Evolutionary conservation across 345 rosid species (phyloP).

Genomic region (Abelmoschus esculentus): DNA sequence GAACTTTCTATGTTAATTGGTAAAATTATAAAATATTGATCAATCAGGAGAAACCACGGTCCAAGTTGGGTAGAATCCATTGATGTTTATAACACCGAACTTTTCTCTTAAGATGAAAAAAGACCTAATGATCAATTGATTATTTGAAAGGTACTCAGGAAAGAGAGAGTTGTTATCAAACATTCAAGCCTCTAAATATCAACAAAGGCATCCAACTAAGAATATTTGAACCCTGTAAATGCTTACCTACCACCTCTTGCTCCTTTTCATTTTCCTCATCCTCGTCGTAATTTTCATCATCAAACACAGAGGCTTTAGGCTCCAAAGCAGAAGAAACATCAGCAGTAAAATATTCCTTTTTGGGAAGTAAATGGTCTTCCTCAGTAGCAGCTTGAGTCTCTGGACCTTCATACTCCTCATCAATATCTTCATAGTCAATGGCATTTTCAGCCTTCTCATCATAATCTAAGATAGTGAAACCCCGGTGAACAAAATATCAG

Average conservation of each 20-base stretch:
- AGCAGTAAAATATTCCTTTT: slow-evolving; percentile 54
- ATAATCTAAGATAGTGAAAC: slow-evolving; percentile 58
- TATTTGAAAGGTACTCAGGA: not conserved
- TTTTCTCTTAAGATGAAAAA: not conserved
- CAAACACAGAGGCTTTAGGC: slow-evolving; percentile 50
- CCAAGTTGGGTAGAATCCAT: not conserved
- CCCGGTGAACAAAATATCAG: slow-evolving; percentile 19
- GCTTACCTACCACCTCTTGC: slow-evolving; percentile 33
- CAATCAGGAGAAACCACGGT: not conserved
- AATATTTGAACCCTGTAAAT: slow-evolving; percentile 27
- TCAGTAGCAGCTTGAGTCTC: slow-evolving; percentile 70
- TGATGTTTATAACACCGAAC: not conserved
- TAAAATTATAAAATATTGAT: not conserved
- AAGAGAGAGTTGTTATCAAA: not conserved
- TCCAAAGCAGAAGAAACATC: slow-evolving; percentile 39
- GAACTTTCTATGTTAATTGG: not conserved
- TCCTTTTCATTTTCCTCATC: slow-evolving; percentile 67
- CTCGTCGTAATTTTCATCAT: slow-evolving; percentile 92
- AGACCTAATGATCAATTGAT: not conserved
- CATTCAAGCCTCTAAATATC: not conserved
- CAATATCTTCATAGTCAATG: slow-evolving; percentile 88
- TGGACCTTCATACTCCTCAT: slow-evolving; percentile 91
- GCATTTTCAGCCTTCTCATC: slow-evolving; percentile 91
- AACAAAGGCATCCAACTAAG: not conserved
- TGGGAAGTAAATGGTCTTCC: slow-evolving; percentile 75